Evolutionary conservation across 495 filamentous ascomycete species (phyloP), one percentile per base, ranked within the genome.

Genomic region (Pseudomonodictys pantanalensis): DNA sequence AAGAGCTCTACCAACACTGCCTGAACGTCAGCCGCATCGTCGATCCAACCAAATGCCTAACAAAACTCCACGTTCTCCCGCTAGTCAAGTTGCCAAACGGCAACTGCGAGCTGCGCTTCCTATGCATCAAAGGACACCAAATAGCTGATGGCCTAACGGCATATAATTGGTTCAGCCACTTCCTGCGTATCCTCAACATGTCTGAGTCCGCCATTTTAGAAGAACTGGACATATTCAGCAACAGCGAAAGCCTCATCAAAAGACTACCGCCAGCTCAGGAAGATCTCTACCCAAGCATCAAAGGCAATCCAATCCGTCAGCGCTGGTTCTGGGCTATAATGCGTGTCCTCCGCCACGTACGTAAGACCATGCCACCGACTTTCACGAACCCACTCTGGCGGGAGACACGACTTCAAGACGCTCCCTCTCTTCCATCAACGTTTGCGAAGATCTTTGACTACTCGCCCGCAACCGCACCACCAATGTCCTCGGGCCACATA

Each of bases 311-410:
- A 32, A 70, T 70, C 10, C 49, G 69, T 7, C 58, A 67, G 52
- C 67, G 71, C 3, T 75, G 73, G 73, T 73, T 67, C 49, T 75
- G 73, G 73, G 63, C 68, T 20, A 62, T 75, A 11, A 67, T 68
- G 20, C 52, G 68, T 10, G 64, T 75, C 24, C 66, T 73, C 15
- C 58, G 73, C n/a, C 70, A 75, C 49, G 57, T 70, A 0, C 50
- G 65, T 2, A 68, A 62, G 35, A 56, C 69, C 20, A 62, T 73
- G 0, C 67, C 64, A 28, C 65, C 60, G n/a, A 70, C 66, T 18
- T 72, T 75, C 53, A 33, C 39, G 0, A 75, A 75, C 51, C 73
- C 73, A 0, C 64, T 75, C 12, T 47, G 54, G 1, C 55, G 68
- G 12, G 9, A 35, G 4, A 5, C 57, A 24, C 28, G 41, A 8